Conservation (phyloP, 306 rosid genomes). For the Castanea sativa region DNA sequence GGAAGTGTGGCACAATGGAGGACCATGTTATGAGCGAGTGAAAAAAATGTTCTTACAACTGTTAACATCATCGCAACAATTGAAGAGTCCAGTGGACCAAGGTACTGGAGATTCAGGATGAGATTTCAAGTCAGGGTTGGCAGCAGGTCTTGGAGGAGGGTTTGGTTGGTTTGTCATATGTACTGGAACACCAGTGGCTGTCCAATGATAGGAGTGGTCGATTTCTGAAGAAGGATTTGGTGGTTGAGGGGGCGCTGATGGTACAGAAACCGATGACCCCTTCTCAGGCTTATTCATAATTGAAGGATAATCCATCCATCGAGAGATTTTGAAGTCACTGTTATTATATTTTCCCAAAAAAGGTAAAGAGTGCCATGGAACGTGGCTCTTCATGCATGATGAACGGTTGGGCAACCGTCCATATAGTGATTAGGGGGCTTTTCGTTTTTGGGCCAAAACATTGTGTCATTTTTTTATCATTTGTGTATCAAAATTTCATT, state of each 20-base stretch:
- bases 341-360: neutral
- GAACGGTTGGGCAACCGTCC: neutral
- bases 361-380: neutral
- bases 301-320: neutral
- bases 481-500: no score
- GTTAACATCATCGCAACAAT: constrained; percentile 34
- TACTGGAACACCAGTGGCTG: neutral
- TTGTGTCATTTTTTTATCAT: neutral
- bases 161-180: neutral
- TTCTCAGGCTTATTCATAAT: neutral
- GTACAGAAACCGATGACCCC: neutral
- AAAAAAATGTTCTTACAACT: constrained; percentile 33
- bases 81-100: constrained; percentile 55
- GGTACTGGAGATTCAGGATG: constrained; percentile 16
- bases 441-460: neutral
- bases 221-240: neutral
- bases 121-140: neutral
- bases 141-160: neutral
- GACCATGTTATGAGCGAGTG: no score
- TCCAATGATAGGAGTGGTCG: neutral
- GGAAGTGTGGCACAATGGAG: no score
- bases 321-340: neutral
- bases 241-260: neutral
- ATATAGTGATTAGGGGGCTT: neutral
- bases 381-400: neutral